Conservation (phyloP, 192 early-diverging fungal genomes). For the Umbelopsis ramanniana region DNA sequence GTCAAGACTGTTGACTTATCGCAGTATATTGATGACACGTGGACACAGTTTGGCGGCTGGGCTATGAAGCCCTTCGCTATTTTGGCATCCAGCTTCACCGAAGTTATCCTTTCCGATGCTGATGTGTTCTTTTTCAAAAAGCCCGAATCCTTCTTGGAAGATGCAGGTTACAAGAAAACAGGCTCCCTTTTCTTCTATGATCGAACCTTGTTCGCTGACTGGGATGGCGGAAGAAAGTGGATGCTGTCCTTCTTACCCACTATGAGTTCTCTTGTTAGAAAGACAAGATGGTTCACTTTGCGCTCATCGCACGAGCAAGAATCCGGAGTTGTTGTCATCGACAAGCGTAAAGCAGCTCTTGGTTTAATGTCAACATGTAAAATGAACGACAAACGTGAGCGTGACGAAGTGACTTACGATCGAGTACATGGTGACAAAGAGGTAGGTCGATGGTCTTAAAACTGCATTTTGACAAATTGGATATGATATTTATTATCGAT, state of each 20-base stretch:
- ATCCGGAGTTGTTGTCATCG: conserved; percentile 59
- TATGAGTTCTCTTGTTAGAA: conserved; percentile 31
- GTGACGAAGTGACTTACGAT: conserved; percentile 48
- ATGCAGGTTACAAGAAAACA: conserved; percentile 48
- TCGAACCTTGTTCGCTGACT: conserved; percentile 52
- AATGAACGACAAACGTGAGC: conserved; percentile 53
- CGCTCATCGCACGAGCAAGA: conserved; percentile 55
- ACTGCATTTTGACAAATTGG: too few species aligned
- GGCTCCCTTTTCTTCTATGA: conserved; percentile 66
- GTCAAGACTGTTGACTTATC: conserved; percentile 45
- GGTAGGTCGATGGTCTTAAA: conserved; percentile 21
- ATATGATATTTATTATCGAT: background rate
- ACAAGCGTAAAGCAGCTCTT: conserved; percentile 51
- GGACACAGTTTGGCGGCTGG: conserved; percentile 56
- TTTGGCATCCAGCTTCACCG: conserved; percentile 58
- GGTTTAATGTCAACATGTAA: conserved; percentile 57
- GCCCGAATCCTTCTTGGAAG: conserved; percentile 52
- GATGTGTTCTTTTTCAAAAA: conserved; percentile 69
- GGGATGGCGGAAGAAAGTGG: conserved; percentile 44
- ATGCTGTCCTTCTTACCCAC: conserved; percentile 31
- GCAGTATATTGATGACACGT: conserved; percentile 43
- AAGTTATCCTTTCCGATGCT: conserved; percentile 67
- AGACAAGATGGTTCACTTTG: conserved; percentile 36
- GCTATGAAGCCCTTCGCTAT: conserved; percentile 70
- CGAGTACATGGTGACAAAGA: conserved; percentile 67